Percentiles rank a stretch among this genome's conserved stretches.
Conservation (phyloP, 2,329 filamentous ascomycete species). For the Ilyonectria destructans region DNA sequence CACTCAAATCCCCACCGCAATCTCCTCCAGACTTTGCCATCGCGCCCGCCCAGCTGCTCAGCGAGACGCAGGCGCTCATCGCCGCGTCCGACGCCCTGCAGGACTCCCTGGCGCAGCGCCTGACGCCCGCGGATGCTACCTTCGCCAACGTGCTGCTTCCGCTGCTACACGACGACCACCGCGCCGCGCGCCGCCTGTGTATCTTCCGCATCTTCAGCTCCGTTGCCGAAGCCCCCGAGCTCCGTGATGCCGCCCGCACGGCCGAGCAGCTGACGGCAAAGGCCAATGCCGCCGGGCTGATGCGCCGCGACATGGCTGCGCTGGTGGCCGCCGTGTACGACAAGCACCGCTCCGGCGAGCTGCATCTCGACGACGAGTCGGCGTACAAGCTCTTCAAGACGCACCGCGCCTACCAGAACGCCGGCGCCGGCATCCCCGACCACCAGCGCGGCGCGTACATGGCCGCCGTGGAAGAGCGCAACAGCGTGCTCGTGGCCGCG, state of each 20-base stretch:
- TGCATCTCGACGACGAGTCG: constrained; percentile 39
- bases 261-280: constrained; percentile 44
- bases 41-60: constrained; percentile 35
- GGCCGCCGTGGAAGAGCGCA: constrained; percentile 43
- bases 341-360: constrained; percentile 35
- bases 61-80: constrained; percentile 55
- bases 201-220: constrained; percentile 47
- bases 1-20: constrained; percentile 39
- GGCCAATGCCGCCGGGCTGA: constrained; percentile 37
- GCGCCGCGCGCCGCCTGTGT: constrained; percentile 31
- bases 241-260: constrained; percentile 49
- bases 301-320: constrained; percentile 47
- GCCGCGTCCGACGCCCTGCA: constrained; percentile 37
- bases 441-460: constrained; percentile 40
- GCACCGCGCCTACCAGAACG: constrained; percentile 47
- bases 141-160: constrained; percentile 43
- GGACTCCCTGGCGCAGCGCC: constrained; percentile 38
- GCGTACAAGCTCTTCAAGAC: constrained; percentile 47
- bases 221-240: constrained; percentile 42
- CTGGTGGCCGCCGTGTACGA: constrained; percentile 45
- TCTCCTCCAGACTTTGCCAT: constrained; percentile 41
- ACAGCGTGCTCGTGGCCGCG: constrained; percentile 45
- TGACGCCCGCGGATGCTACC: constrained; percentile 41
- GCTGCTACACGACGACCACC: constrained; percentile 44
- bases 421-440: constrained; percentile 46